Evolutionary conservation across 768 basidiomycete species (phyloP).

Genomic region (Pleurotus sapidus): DNA sequence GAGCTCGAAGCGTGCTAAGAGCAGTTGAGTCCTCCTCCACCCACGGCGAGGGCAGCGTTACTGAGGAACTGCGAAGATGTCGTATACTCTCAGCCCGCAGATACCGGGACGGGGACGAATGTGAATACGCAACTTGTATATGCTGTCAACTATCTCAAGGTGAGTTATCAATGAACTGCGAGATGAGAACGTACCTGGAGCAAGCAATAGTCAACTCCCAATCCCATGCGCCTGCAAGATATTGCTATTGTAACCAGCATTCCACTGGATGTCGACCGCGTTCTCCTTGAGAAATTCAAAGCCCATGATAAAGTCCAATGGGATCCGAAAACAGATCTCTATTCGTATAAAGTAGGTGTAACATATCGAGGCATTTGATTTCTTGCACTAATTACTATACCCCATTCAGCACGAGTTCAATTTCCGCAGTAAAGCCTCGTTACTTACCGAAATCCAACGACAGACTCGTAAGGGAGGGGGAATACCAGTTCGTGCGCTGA

Average conservation of each 20-base stretch:
- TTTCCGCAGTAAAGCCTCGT: conserved; percentile 79
- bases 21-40: too few species aligned
- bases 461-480: conserved; percentile 83
- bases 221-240: conserved; percentile 86
- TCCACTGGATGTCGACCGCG: conserved; percentile 67
- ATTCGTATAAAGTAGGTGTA: conserved; percentile 70
- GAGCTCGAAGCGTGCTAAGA: conserved; percentile 35
- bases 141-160: conserved; percentile 80
- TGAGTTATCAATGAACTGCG: conserved; percentile 23
- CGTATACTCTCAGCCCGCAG: conserved; percentile 86
- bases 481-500: conserved; percentile 77
- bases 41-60: too few species aligned
- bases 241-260: conserved; percentile 79
- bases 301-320: conserved; percentile 76
- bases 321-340: conserved; percentile 82
- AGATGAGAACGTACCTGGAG: conserved; percentile 3
- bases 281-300: conserved; percentile 78
- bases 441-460: conserved; percentile 83
- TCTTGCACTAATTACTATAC: background rate
- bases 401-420: conserved; percentile 76
- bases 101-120: conserved; percentile 78
- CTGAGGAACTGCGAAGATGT: conserved; percentile 18
- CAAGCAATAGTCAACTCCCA: conserved; percentile 52
- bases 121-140: conserved; percentile 87
- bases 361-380: conserved; percentile 14